Evolutionary conservation across 139 green algal genomes (phyloP).

Genomic region (Volvox reticuliferus): DNA sequence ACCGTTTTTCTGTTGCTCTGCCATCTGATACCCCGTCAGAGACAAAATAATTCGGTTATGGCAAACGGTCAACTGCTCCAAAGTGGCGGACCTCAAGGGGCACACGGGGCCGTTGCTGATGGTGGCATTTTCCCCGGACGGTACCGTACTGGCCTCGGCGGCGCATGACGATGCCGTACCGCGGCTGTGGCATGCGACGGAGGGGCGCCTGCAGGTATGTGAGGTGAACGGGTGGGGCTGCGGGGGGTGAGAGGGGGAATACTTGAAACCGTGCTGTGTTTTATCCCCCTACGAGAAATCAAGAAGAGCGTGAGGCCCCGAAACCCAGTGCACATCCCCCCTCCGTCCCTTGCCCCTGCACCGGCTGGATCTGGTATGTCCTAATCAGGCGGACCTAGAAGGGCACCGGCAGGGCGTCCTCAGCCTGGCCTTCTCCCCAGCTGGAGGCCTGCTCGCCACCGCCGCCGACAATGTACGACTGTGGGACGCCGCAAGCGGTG

Average conservation of each 20-base stretch:
- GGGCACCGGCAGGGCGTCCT: conserved; percentile 7
- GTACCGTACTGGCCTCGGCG: conserved; percentile 4
- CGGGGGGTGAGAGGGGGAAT: not conserved
- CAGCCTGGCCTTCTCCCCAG: conserved; percentile 27
- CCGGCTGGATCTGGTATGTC: too few species aligned
- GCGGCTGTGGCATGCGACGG: conserved; percentile 13
- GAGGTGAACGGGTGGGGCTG: not conserved
- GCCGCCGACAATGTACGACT: conserved; percentile 29
- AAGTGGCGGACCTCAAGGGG: conserved; percentile 25
- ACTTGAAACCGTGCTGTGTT: too few species aligned
- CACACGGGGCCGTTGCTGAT: not conserved
- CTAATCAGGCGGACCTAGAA: not conserved
- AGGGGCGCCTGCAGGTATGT: conserved; percentile 19
- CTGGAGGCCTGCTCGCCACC: conserved; percentile 1
- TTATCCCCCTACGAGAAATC: too few species aligned
- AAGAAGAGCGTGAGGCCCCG: too few species aligned
- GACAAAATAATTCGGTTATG: conserved; percentile 21
- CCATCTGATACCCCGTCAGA: not conserved
- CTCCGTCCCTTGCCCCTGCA: too few species aligned
- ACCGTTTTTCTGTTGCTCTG: not conserved
- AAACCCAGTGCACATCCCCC: too few species aligned
- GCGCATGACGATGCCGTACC: conserved; percentile 7
- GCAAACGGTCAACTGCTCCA: not conserved
- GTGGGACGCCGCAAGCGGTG: conserved; percentile 23
- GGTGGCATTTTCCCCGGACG: conserved; percentile 31